These are phyloP conservation scores for Malassezia sp. DNA, from an alignment of 1,284 basidiomycete species.

Conservation along the genomic window DNA sequence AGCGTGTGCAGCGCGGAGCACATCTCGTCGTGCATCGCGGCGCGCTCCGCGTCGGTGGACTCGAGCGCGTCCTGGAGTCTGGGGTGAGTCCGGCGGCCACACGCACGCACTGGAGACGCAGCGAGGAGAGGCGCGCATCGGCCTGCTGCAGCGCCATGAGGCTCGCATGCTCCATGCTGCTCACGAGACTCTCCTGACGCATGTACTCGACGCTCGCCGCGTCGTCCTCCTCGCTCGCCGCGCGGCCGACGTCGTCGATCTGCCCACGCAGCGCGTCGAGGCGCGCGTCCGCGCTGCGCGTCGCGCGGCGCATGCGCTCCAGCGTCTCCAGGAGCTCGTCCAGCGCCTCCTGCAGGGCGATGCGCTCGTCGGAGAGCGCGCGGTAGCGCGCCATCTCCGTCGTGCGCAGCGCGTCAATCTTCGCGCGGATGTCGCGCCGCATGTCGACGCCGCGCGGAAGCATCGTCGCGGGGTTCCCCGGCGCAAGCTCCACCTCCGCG, in stretches of 20 bases:
- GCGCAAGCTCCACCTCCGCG: slow-evolving; percentile 24
- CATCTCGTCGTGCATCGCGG: slow-evolving; percentile 15
- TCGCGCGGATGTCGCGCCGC: slow-evolving; percentile 20
- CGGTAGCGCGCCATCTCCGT: slow-evolving; percentile 24
- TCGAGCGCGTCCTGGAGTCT: slow-evolving; percentile 13
- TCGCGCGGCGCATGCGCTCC: slow-evolving; percentile 13
- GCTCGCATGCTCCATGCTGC: slow-evolving; percentile 14
- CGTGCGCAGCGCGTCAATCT: slow-evolving; percentile 22
- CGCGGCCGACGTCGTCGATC: slow-evolving; percentile 4
- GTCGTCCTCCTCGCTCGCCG: slow-evolving; percentile 5
- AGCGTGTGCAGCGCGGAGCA: slow-evolving; percentile 14
- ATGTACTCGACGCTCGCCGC: slow-evolving; percentile 7
- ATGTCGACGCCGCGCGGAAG: slow-evolving; percentile 30
- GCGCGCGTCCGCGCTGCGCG: slow-evolving; percentile 17
- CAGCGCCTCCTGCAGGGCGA: slow-evolving; percentile 27
- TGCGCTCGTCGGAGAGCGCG: slow-evolving; percentile 23
- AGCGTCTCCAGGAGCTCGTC: slow-evolving; percentile 18
- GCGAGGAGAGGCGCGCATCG: slow-evolving; percentile 7
- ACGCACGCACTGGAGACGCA: slow-evolving; percentile 7
- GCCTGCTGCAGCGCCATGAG: slow-evolving; percentile 14
- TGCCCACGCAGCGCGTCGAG: slow-evolving; percentile 6
- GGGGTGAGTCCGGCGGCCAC: not conserved
- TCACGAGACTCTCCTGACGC: slow-evolving; percentile 10
- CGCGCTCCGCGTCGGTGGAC: slow-evolving; percentile 14
- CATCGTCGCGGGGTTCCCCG: slow-evolving; percentile 26